Base-by-base conservation (phyloP, 2,329 filamentous ascomycete genomes). In the Trichothecium sympodiale region DNA sequence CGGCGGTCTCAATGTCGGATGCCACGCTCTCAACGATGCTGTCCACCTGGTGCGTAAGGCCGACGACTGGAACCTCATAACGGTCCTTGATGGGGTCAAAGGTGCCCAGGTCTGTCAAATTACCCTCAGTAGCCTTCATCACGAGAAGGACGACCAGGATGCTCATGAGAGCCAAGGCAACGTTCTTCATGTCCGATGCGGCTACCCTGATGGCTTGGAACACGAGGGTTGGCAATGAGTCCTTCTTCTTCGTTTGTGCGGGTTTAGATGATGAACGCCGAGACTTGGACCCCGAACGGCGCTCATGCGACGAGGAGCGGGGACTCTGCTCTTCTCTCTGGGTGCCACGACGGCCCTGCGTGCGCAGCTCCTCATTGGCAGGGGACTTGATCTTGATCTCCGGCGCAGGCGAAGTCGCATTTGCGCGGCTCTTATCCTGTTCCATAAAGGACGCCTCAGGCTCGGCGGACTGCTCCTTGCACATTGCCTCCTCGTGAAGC, bases 171-270 rank as follows among this genome's bases (percentile, higher is more conserved):
- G 62, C 57, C 17, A 80, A 78, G n/a, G 65, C 55, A 8, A 78
- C 50, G 38, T 79, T 80, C 56, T 70, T 77, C 38, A 63, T 63
- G 44, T 80, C 75, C 32, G 67, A 63, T 45, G 79, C 47, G 14
- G 72, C 51, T 7, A 79, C 67, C 23, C 65, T 62, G 34, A 61
- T 56, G 0, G 73, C 71, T 42, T 74, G 68, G 8, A 72, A 45
- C 0, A 79, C 47, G 8, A 79, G 56, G 40, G 75, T 67, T 1
- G 63, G 56, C 9, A 80, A 59, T 2, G 69, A 69, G 0, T 69
- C 68, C 8, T 55, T 54, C 40, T 67, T 58, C 35, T 58, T 55
- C 17, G 48, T 36, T 33, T 45, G 34, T 9, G 34, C 34, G n/a
- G n/a, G n/a, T n/a, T n/a, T n/a, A n/a, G n/a, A 35, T 43, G 37